Conservation (phyloP, 495 filamentous ascomycete species). For the Apodospora peruviana region DNA sequence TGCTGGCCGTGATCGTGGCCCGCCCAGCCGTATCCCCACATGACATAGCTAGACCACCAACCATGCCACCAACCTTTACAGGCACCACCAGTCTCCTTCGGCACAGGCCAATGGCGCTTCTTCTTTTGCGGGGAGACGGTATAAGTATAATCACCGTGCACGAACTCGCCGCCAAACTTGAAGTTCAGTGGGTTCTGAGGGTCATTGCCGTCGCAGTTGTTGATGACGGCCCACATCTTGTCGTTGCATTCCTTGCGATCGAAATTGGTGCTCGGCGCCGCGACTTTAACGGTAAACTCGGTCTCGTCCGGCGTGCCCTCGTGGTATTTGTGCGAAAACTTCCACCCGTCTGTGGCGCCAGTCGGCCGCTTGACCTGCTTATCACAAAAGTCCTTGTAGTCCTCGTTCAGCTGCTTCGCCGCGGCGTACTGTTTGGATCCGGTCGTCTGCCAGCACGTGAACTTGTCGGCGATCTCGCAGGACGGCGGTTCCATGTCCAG, state of each 20-base stretch:
- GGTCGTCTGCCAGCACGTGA: conserved; percentile 12
- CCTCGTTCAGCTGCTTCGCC: conserved; percentile 1
- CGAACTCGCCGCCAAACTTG: conserved; percentile 28
- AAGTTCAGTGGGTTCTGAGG: conserved; percentile 28
- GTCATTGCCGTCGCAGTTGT: conserved; percentile 30
- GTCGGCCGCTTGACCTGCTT: not conserved
- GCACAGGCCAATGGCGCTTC: not conserved
- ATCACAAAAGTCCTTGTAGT: conserved; percentile 14
- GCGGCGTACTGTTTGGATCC: not conserved
- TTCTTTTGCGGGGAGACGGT: not conserved
- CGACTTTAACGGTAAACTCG: conserved; percentile 9
- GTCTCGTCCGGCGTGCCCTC: conserved; percentile 17
- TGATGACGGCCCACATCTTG: conserved; percentile 10
- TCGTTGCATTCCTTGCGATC: conserved; percentile 12
- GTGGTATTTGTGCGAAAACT: conserved; percentile 2
- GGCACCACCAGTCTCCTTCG: conserved; percentile 3
- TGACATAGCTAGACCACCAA: conserved; percentile 1
- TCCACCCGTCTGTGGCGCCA: conserved; percentile 2
- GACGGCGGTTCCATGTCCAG: conserved; percentile 3
- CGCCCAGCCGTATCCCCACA: conserved; percentile 6
- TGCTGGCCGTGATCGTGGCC: conserved; percentile 6
- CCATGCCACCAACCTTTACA: conserved; percentile 10
- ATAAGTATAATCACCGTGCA: conserved; percentile 13
- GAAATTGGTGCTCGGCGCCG: conserved; percentile 1
- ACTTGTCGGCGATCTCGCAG: conserved; percentile 9